Percentiles rank a stretch among this genome's conserved stretches.
Conservation (phyloP, 352 stramenopile genomes). For the Phytophthora niederhauseri region DNA sequence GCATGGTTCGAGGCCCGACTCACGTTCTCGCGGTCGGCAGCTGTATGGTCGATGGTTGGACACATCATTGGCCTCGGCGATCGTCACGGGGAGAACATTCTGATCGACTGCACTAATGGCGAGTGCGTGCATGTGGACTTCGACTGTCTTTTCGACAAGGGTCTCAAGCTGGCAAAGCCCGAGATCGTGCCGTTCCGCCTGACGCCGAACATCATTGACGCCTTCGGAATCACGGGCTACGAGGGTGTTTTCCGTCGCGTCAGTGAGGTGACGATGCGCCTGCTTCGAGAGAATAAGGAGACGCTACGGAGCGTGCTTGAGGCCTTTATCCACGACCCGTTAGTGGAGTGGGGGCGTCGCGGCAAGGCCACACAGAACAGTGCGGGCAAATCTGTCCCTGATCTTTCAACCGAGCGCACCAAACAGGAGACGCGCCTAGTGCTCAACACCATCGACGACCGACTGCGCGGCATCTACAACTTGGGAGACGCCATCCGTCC, state of each 20-base stretch:
- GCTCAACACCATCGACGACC: constrained; percentile 92
- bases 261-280: constrained; percentile 90
- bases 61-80: constrained; percentile 95
- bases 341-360: constrained; percentile 91
- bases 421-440: constrained; percentile 90
- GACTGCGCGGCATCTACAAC: constrained; percentile 94
- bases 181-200: constrained; percentile 99
- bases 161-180: constrained; percentile 94
- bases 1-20: constrained; percentile 98
- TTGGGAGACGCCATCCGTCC: constrained; percentile 79
- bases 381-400: constrained; percentile 37
- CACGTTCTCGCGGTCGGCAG: constrained; percentile 85
- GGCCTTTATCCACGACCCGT: constrained; percentile 99
- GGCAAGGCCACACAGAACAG: constrained; percentile 70
- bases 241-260: constrained; percentile 95
- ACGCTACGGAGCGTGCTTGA: constrained; percentile 98
- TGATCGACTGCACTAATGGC: constrained; percentile 97
- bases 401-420: constrained; percentile 72
- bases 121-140: constrained; percentile 99
- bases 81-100: constrained; percentile 99
- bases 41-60: constrained; percentile 98
- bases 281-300: constrained; percentile 97
- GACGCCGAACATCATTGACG: constrained; percentile 99
- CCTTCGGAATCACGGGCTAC: constrained; percentile 97
- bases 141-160: constrained; percentile 99